Percentiles rank a stretch among this genome's conserved stretches.
Evolutionary conservation across 2,329 filamentous ascomycete species (phyloP).

Genomic region (Ceratocystis papillata): DNA sequence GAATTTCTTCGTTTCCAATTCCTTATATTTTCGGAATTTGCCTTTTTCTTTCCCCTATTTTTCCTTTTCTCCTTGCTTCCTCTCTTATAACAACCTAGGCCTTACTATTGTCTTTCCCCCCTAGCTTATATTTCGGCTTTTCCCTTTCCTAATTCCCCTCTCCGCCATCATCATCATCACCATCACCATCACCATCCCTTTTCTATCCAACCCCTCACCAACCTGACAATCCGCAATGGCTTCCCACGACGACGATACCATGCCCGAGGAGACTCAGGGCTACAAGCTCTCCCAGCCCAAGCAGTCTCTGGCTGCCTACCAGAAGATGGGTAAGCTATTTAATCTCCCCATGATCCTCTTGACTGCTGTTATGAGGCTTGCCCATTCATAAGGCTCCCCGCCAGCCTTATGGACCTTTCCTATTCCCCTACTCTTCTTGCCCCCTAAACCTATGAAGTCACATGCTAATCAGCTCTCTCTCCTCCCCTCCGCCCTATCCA

Average conservation of each 20-base stretch:
- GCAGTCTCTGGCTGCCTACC: slow-evolving; percentile 92
- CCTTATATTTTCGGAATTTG: slow-evolving; percentile 9
- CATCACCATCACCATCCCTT: not conserved
- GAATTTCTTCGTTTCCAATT: slow-evolving; percentile 13
- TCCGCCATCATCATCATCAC: not conserved
- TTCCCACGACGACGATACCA: slow-evolving; percentile 65
- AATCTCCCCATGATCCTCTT: slow-evolving; percentile 11
- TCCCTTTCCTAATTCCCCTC: not conserved
- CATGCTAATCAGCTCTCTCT: slow-evolving; percentile 20
- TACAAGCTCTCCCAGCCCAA: slow-evolving; percentile 96
- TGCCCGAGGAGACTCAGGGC: slow-evolving; percentile 79
- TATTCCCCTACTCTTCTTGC: not conserved
- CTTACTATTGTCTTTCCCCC: not conserved
- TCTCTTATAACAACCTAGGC: not conserved
- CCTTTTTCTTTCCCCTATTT: slow-evolving; percentile 13
- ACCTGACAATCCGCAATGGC: slow-evolving; percentile 41
- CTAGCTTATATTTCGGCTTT: not conserved
- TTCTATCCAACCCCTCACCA: slow-evolving; percentile 1
- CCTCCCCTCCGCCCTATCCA: slow-evolving; percentile 29
- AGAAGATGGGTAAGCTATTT: slow-evolving; percentile 67
- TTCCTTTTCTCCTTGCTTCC: not conserved
- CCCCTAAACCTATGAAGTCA: not conserved
- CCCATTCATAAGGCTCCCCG: not conserved
- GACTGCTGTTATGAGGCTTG: not conserved
- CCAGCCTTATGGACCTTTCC: not conserved